Base-by-base conservation (phyloP, 2,329 filamentous ascomycete genomes). In the Phyllosticta paracitricarpa region DNA sequence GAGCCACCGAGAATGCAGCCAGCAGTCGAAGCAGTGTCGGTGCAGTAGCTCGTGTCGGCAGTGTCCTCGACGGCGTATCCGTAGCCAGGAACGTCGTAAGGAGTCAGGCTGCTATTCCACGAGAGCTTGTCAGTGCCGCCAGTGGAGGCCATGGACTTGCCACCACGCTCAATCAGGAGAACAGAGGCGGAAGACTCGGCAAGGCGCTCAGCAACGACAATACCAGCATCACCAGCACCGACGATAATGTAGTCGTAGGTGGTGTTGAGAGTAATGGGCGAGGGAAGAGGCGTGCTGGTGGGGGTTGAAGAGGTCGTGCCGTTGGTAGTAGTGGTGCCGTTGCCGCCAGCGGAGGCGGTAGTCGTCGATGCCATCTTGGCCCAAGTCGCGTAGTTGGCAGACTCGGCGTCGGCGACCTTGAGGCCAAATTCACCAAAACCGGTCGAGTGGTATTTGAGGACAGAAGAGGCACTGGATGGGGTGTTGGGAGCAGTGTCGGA, bases 231-330 rank as follows among this genome's bases (percentile, higher is more conserved):
- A 19, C 74, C 74, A 25, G 69, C 74, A 51, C 74, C 74, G 1
- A 72, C 73, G 9, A 77, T 70, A 19, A 77, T 76, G 57, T 74
- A 74, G 57, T 77, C 74, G 62, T 75, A 76, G 2, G 73, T 75
- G 1, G 63, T 61, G 66, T 75, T 75, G 28, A 58, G 25, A 22
- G 63, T 61, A 28, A 51, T 26, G 30, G 59, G 59, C 5, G 59
- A 51, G 51, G 59, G 6, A 17, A 61, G 59, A 9, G 59, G 55
- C 22, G 59, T 61, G 55, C 51, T 55, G 51, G 24, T 28, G 2
- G 59, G 56, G 25, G 59, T 57, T 68, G 33, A 35, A 51, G 55
- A 58, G 48, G 61, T 56, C 8, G 61, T 62, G 2, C 56, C 48
- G 61, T 58, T 74, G 24, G 65, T 68, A 58, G 67, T 62, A 25